phyloP scores from a whole-genome alignment of 495 filamentous ascomycete species.

The Xylaria telfairii region DNA sequence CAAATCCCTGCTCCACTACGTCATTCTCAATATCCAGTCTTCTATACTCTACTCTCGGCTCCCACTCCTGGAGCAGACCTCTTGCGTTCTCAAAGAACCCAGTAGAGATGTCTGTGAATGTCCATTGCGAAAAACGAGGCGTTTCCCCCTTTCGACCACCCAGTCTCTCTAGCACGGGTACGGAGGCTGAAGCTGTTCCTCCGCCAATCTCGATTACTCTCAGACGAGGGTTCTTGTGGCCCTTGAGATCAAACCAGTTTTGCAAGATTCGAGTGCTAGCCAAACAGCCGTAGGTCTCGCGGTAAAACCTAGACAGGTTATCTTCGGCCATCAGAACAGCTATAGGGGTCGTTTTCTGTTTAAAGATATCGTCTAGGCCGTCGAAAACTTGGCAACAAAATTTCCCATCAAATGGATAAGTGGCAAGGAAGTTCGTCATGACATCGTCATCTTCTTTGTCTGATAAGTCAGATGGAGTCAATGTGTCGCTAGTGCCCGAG shows the following conservation, averaged over 20 bases:
- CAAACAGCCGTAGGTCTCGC: not conserved
- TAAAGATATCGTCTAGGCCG: not conserved
- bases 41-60: conserved; percentile 27
- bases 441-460: not conserved
- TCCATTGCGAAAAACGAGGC: conserved; percentile 28
- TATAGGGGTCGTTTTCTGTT: not conserved
- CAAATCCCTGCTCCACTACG: conserved; percentile 33
- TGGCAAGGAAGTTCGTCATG: not conserved
- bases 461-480: not conserved
- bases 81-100: conserved; percentile 48
- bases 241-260: conserved; percentile 31
- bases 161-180: not conserved
- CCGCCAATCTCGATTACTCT: conserved; percentile 50
- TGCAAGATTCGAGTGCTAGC: not conserved
- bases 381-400: not conserved
- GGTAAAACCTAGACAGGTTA: not conserved
- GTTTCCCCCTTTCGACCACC: not conserved
- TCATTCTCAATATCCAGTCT: conserved; percentile 47
- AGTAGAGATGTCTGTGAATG: conserved; percentile 55
- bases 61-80: conserved; percentile 25
- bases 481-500: not conserved
- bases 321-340: not conserved
- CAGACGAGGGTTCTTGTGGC: conserved; percentile 37
- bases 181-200: conserved; percentile 41
- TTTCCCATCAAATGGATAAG: not conserved